These are phyloP conservation scores for Capronia epimyces DNA, from an alignment of 2,329 filamentous ascomycete species.

Conservation along the genomic window DNA sequence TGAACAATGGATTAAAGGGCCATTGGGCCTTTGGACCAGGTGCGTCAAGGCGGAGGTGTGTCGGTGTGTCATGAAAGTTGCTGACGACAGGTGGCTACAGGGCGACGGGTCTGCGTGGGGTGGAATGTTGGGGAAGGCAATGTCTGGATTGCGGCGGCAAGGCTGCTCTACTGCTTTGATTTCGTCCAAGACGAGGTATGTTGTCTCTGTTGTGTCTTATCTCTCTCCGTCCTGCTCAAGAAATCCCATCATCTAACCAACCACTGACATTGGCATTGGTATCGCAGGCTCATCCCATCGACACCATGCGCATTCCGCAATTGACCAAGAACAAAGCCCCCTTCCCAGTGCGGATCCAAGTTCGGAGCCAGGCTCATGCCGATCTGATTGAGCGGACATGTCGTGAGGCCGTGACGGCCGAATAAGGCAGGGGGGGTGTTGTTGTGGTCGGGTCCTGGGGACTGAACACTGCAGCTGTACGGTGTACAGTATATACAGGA, in stretches of 20 bases:
- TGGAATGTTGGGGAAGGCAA: background rate
- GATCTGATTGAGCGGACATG: constrained; percentile 11
- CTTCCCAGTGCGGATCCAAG: constrained; percentile 28
- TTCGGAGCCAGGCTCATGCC: constrained; percentile 19
- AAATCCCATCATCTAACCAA: background rate
- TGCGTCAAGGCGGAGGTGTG: too few relatives aligned
- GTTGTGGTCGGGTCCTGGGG: too few relatives aligned
- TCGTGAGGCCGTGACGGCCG: background rate
- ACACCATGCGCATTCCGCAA: background rate
- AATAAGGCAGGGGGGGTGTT: background rate
- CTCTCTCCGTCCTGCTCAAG: too few relatives aligned
- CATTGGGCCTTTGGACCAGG: too few relatives aligned
- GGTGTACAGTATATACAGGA: too few relatives aligned
- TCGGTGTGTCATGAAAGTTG: too few relatives aligned
- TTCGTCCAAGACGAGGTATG: constrained; percentile 3
- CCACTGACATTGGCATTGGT: too few relatives aligned
- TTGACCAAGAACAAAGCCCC: constrained; percentile 22
- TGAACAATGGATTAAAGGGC: too few relatives aligned
- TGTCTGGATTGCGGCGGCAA: background rate
- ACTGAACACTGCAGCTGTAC: too few relatives aligned
- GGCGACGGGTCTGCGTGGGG: constrained; percentile 6
- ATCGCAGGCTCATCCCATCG: constrained; percentile 3
- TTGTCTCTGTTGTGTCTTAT: too few relatives aligned
- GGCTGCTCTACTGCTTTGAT: constrained; percentile 10
- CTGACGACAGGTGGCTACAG: background rate